Conservation (phyloP, 2,329 filamentous ascomycete genomes). For the Exophiala sp. region DNA sequence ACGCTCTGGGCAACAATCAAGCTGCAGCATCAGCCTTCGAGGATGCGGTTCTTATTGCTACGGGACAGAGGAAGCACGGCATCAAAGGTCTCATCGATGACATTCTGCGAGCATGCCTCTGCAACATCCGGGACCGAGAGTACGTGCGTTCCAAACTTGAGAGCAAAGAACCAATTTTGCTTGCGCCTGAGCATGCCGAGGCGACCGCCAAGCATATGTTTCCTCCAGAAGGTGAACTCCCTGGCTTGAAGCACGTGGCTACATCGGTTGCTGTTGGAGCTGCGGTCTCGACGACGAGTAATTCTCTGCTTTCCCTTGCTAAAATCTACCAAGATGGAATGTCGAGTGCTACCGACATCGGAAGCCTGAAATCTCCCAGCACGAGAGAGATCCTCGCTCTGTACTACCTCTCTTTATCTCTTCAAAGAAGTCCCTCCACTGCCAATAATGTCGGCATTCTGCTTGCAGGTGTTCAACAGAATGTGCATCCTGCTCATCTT, state of each 20-base stretch:
- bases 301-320: constrained; percentile 86
- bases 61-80: constrained; percentile 65
- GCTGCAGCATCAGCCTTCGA: constrained; percentile 87
- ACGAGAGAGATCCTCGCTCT: constrained; percentile 90
- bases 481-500: constrained; percentile 40
- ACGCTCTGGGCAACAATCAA: constrained; percentile 77
- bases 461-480: constrained; percentile 88
- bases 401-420: constrained; percentile 89
- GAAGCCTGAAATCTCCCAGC: constrained; percentile 63
- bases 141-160: constrained; percentile 34
- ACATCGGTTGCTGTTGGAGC: constrained; percentile 71
- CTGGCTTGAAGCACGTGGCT: constrained; percentile 70
- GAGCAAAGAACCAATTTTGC: constrained; percentile 62
- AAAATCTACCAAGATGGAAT: constrained; percentile 97
- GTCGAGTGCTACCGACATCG: constrained; percentile 54
- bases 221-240: constrained; percentile 68
- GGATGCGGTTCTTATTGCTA: constrained; percentile 85
- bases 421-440: constrained; percentile 94
- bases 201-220: constrained; percentile 83
- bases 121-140: constrained; percentile 17
- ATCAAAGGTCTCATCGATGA: constrained; percentile 75
- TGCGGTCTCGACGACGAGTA: constrained; percentile 89
- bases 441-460: constrained; percentile 98
- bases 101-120: constrained; percentile 61
- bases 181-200: constrained; percentile 79